Base-by-base conservation (phyloP, 2,329 filamentous ascomycete genomes). In the Fusarium cyanostomum region DNA sequence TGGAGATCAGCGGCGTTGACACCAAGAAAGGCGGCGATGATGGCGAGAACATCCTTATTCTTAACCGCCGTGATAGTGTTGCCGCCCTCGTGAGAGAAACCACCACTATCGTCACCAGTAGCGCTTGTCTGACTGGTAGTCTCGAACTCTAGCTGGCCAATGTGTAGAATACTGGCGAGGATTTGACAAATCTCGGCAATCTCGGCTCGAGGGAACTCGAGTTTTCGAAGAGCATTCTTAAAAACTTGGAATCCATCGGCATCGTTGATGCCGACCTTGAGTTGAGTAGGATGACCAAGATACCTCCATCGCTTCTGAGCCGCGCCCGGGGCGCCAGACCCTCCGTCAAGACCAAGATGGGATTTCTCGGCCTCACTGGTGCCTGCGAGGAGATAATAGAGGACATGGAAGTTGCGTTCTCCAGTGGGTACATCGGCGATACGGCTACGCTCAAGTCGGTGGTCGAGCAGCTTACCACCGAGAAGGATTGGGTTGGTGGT, bases 131-230 rank as follows among this genome's bases (percentile, higher is more conserved):
- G 87, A 68, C 91, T 89, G 3, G 90, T 89, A 0, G 87, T 93
- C 73, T 91, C 88, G 68, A 99, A 99, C 70, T 99, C 95, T 3
- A 99, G 87, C 79, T 99, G 95, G 26, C 95, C 95, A 67, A 99
- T 94, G 75, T 99, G 95, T n/a, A 99, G 83, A 67, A 99, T 97
- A 69, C 88, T 89, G 28, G 95, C 95, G 50, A 99, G 82, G 44
- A 98, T 86, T 79, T 99, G 95, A 76, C 95, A 99, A 53, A 99
- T 94, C 75, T 97, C 94, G 34, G 95, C 95, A 73, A 99, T 97
- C 71, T 97, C 95, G 59, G 90, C 89, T 52, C 94, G 87, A 5
- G 94, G 91, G 64, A 99, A 98, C 77, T 98, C 95, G 12, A 99
- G 85, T 77, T 96, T 97, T 65, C 94, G 87, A 44, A 99, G 81